A percentile compares a stretch with the other conserved stretches of the same genome.
phyloP scores from a whole-genome alignment of 2,329 filamentous ascomycete species.

The Aspergillus quadricinctus region DNA sequence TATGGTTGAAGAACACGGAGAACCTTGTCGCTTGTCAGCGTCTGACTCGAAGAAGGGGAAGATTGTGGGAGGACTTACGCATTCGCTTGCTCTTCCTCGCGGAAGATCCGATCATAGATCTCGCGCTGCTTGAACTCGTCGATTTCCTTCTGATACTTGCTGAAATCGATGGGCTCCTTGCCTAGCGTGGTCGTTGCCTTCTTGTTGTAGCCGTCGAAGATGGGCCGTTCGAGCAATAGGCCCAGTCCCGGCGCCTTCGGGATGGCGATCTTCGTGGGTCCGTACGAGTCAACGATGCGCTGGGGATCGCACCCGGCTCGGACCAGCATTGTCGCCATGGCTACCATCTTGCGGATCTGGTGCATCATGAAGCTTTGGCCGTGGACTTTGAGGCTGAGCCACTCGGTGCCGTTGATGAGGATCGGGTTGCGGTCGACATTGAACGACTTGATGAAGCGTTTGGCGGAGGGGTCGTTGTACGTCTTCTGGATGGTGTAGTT shows the following conservation, averaged over 20 bases:
- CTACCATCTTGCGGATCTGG: slow-evolving; percentile 98
- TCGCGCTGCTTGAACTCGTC: slow-evolving; percentile 84
- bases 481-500: slow-evolving; percentile 95
- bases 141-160: slow-evolving; percentile 71
- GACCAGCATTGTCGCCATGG: slow-evolving; percentile 79
- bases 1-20: slow-evolving; percentile 72
- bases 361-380: slow-evolving; percentile 99
- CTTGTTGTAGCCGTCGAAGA: slow-evolving; percentile 85
- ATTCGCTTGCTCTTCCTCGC: slow-evolving; percentile 81
- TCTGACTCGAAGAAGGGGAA: not conserved
- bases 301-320: slow-evolving; percentile 73
- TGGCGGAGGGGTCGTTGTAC: slow-evolving; percentile 74
- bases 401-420: slow-evolving; percentile 86
- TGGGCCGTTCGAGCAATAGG: slow-evolving; percentile 79
- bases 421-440: slow-evolving; percentile 70
- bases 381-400: slow-evolving; percentile 92
- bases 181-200: slow-evolving; percentile 59
- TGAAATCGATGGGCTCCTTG: slow-evolving; percentile 71
- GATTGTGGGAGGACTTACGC: slow-evolving; percentile 56
- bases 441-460: slow-evolving; percentile 91
- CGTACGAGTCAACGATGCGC: slow-evolving; percentile 72
- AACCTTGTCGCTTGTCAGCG: slow-evolving; percentile 49
- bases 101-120: slow-evolving; percentile 89
- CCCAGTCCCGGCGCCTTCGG: slow-evolving; percentile 91
- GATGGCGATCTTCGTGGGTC: slow-evolving; percentile 69